phyloP scores from a whole-genome alignment of 2,329 filamentous ascomycete genomes.

The Xylariaceae sp. region DNA sequence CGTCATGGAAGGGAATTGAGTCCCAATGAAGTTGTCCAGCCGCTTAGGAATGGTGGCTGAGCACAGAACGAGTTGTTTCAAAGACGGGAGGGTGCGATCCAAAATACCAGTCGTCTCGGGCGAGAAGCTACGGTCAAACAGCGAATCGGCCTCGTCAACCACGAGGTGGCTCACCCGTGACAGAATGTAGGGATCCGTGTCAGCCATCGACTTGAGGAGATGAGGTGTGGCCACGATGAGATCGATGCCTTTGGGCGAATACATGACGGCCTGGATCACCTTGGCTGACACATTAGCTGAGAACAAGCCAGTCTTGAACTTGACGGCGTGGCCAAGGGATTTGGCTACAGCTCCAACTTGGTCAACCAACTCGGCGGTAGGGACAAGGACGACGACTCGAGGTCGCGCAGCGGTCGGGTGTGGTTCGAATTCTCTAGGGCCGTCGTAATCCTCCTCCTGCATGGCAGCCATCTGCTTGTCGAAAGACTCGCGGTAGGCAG shows the following conservation, averaged over 20 bases:
- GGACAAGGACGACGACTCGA: constrained; percentile 80
- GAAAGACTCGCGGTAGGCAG: constrained; percentile 54
- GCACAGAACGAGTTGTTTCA: constrained; percentile 86
- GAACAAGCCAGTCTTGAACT: constrained; percentile 81
- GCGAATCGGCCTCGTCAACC: constrained; percentile 92
- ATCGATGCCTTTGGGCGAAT: constrained; percentile 78
- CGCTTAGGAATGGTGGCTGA: constrained; percentile 93
- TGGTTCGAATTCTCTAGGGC: constrained; percentile 65
- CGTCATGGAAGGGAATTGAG: constrained; percentile 76
- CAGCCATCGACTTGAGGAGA: constrained; percentile 80
- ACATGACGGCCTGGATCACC: constrained; percentile 81
- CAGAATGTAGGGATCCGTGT: constrained; percentile 86
- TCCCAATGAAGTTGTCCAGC: constrained; percentile 79
- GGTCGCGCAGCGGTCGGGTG: constrained; percentile 76
- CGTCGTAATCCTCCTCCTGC: constrained; percentile 50
- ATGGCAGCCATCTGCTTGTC: constrained; percentile 58
- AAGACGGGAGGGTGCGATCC: constrained; percentile 74
- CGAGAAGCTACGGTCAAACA: constrained; percentile 90
- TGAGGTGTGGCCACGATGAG: constrained; percentile 86
- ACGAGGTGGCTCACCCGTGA: constrained; percentile 88
- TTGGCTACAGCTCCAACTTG: constrained; percentile 85
- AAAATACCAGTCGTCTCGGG: constrained; percentile 80
- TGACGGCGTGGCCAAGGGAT: constrained; percentile 76
- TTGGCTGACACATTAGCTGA: constrained; percentile 73
- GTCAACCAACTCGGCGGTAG: constrained; percentile 85